Percentiles rank a stretch among this genome's conserved stretches.
Conservation (phyloP, 176 grass and related monocot genomes). For the Elaeis guineensis region DNA sequence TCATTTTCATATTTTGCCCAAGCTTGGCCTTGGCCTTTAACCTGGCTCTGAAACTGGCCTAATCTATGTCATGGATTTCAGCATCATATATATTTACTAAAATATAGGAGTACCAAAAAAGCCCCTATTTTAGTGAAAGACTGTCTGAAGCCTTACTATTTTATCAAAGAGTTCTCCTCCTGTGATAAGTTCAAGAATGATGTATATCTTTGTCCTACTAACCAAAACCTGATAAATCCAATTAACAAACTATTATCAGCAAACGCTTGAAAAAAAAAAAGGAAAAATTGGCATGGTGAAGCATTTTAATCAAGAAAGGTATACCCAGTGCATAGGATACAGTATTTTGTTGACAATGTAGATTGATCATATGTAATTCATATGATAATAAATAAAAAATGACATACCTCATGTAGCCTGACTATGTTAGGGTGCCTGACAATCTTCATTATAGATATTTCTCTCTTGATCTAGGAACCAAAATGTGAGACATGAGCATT, state of each 20-base stretch:
- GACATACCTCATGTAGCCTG: slow-evolving; percentile 64
- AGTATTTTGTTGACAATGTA: too few species aligned
- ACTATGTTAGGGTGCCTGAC: slow-evolving; percentile 84
- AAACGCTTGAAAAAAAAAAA: background rate
- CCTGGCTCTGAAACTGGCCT: too few species aligned
- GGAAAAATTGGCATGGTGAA: too few species aligned
- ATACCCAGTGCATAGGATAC: too few species aligned
- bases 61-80: too few species aligned
- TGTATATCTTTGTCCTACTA: slow-evolving; percentile 88
- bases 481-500: background rate
- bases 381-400: background rate
- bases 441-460: slow-evolving; percentile 99
- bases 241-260: background rate
- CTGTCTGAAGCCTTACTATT: slow-evolving; percentile 49
- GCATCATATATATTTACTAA: too few species aligned
- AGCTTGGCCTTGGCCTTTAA: too few species aligned
- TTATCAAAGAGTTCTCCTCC: slow-evolving; percentile 90
- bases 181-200: slow-evolving; percentile 82
- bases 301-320: too few species aligned
- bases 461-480: slow-evolving; percentile 70
- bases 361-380: too few species aligned
- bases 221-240: slow-evolving; percentile 61
- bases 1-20: too few species aligned
- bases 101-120: too few species aligned
- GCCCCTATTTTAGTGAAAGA: too few species aligned